These are phyloP conservation scores for Trametes cinnabarina DNA, from an alignment of 768 basidiomycete genomes.

Conservation along the genomic window DNA sequence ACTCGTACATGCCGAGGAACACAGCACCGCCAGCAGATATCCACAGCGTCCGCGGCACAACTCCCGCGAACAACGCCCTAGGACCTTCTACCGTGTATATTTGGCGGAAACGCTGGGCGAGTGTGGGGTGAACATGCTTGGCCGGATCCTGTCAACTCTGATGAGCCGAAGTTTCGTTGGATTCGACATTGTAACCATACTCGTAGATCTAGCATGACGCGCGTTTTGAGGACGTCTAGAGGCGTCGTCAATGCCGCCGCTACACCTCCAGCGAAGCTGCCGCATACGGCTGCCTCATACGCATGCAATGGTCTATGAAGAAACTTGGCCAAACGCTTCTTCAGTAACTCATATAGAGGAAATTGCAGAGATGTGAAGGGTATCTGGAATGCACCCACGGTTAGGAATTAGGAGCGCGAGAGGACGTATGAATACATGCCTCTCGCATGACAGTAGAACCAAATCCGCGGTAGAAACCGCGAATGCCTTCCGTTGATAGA, in stretches of 20 bases:
- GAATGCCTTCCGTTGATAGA: slow-evolving; percentile 58
- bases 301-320: slow-evolving; percentile 56
- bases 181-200: slow-evolving; percentile 40
- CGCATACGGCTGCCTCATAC: slow-evolving; percentile 83
- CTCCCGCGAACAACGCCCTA: slow-evolving; percentile 78
- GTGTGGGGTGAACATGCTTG: slow-evolving; percentile 50
- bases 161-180: neutral
- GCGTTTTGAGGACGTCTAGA: slow-evolving; percentile 93
- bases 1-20: slow-evolving; percentile 96
- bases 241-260: slow-evolving; percentile 93
- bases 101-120: slow-evolving; percentile 52
- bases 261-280: slow-evolving; percentile 85
- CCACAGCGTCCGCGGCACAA: slow-evolving; percentile 91
- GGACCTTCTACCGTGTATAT: slow-evolving; percentile 76
- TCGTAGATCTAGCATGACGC: slow-evolving; percentile 91
- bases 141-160: slow-evolving; percentile 42
- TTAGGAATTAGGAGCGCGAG: no score
- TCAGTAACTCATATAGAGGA: slow-evolving; percentile 90
- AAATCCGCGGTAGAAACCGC: slow-evolving; percentile 88
- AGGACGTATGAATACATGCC: slow-evolving; percentile 38
- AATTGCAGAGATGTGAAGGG: slow-evolving; percentile 97
- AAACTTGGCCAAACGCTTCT: slow-evolving; percentile 56
- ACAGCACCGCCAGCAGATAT: slow-evolving; percentile 96
- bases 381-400: slow-evolving; percentile 52
- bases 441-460: slow-evolving; percentile 73